These are phyloP conservation scores for Crucihimalaya himalaica DNA, from an alignment of 345 rosid species.

Conservation along the genomic window DNA sequence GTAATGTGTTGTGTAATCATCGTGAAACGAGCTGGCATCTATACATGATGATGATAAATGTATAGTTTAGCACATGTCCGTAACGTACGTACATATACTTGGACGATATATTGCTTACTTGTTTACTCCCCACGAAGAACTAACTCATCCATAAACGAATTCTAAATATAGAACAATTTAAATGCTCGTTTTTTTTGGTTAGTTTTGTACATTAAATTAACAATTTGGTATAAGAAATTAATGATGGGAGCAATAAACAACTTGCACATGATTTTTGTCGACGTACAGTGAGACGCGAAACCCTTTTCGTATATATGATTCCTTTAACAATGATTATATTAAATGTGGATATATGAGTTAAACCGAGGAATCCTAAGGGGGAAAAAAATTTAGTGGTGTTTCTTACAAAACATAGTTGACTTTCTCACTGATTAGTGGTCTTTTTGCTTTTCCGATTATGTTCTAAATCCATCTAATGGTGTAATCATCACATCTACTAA, in stretches of 20 bases:
- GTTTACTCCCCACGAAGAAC: background rate
- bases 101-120: background rate
- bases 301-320: background rate
- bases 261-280: background rate
- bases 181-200: background rate
- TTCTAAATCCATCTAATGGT: conserved; percentile 2
- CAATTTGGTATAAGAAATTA: background rate
- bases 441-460: conserved; percentile 10
- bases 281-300: background rate
- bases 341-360: too few relatives aligned
- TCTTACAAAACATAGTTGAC: conserved; percentile 35
- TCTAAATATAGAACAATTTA: background rate
- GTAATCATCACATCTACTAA: conserved; percentile 19
- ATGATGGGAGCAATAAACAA: background rate
- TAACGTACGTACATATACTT: conserved; percentile 14
- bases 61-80: conserved; percentile 11
- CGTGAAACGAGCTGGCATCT: conserved; percentile 36
- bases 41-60: background rate
- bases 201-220: background rate
- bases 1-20: conserved; percentile 27
- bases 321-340: background rate
- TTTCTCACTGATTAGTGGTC: background rate
- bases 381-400: too few relatives aligned
- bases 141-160: background rate
- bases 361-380: background rate